Base-by-base conservation (phyloP, 495 filamentous ascomycete genomes). In the Neurospora sp. region DNA sequence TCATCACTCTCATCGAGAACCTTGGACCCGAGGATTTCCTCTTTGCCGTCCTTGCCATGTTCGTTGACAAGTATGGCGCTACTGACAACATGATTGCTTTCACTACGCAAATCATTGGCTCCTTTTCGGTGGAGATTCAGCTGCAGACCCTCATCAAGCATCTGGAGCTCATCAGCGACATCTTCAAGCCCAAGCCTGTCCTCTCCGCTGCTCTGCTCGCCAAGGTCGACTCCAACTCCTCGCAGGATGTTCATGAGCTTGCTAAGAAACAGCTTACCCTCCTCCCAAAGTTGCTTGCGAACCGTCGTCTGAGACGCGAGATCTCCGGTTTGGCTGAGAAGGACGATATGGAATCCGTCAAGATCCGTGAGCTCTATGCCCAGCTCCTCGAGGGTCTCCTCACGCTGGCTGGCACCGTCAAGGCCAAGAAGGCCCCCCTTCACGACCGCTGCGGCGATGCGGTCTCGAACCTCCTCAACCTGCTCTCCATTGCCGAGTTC, bases 21-120 rank as follows among this genome's bases (percentile, higher is more conserved):
- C 85, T 98, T 37, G 96, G 94, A 5, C 87, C 92, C 0, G 85
- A 90, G 38, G 93, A 97, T 48, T 97, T 94, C 77, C 81, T 94
- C 9, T 93, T 90, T 75, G 90, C 91, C 4, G 81, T 94, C 8
- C 74, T 92, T 38, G 87, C 87, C 35, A 92, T 94, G 83, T 86
- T 96, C 42, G 85, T 87, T 2, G 90, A 94, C 74, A 89, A 87
- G 74, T 93, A 93, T 77, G 86, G 87, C 0, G 76, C 84, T 16
- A 86, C 83, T 31, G 82, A 85, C 42, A 81, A 81, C 68, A 81
- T 88, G 68, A 74, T 83, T 41, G 75, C 82, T 20, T 91, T 92
- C 79, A 79, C 86, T 20, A 78, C 80, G 5, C 85, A 90, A 16
- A 79, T 92, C 10, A 80, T 86, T 45, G 81, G 82, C 73, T 78